Evolutionary conservation across 306 rosid species (phyloP).

Genomic region (Benincasa hispida): DNA sequence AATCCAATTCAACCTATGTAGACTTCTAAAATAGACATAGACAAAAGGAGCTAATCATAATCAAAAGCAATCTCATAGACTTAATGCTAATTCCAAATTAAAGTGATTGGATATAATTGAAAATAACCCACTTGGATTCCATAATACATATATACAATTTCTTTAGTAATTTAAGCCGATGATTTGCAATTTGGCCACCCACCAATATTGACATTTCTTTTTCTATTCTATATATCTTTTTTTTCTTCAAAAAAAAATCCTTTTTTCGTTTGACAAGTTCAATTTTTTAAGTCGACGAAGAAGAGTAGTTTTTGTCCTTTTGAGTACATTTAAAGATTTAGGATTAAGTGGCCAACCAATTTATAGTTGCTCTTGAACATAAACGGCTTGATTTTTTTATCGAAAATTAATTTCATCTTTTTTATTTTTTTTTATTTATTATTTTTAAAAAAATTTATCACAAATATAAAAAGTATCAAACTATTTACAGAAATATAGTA

Average conservation of each 20-base stretch:
- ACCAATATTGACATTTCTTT: background rate
- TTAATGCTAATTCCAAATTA: background rate
- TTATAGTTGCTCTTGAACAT: background rate
- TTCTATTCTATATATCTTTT: background rate
- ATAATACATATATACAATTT: background rate
- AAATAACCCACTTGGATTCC: background rate
- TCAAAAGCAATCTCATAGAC: background rate
- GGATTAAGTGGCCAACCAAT: background rate
- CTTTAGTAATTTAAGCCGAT: slow-evolving; percentile 1
- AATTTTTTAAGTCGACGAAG: background rate
- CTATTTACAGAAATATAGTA: too few species aligned
- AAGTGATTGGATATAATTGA: background rate
- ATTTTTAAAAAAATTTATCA: too few species aligned
- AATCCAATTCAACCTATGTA: too few species aligned
- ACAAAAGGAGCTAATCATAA: background rate
- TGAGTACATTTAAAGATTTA: background rate
- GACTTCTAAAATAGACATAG: background rate
- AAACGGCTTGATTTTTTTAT: background rate
- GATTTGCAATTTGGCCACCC: slow-evolving; percentile 1
- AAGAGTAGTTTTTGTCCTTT: background rate
- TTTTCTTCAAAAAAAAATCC: background rate
- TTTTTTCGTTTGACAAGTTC: background rate
- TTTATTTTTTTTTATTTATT: too few species aligned
- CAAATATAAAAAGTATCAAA: too few species aligned
- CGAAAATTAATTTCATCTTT: too few species aligned